phyloP scores from a whole-genome alignment of 2,329 filamentous ascomycete genomes.

The Paracamarosporium sp. region DNA sequence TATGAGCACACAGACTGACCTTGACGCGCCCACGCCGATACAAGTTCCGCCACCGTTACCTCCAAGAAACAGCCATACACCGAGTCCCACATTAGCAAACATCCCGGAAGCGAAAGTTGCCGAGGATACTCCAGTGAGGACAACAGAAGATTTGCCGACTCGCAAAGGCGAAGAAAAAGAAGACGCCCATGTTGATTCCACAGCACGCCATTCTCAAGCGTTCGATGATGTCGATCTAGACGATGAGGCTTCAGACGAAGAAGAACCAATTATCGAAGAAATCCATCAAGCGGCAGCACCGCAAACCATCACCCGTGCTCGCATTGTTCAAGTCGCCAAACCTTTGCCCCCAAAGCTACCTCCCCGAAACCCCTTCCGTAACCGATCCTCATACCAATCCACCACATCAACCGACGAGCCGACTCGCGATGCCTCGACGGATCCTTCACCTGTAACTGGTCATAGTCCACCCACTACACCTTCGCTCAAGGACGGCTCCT shows the following conservation, averaged over 20 bases:
- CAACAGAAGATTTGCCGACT: conserved; percentile 23
- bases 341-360: conserved; percentile 79
- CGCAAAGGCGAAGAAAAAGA: conserved; percentile 12
- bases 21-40: conserved; percentile 41
- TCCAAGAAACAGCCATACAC: conserved; percentile 28
- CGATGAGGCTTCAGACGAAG: conserved; percentile 57
- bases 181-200: conserved; percentile 15
- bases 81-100: conserved; percentile 36
- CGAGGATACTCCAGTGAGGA: conserved; percentile 22
- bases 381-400: conserved; percentile 43
- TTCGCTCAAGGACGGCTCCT: conserved; percentile 42
- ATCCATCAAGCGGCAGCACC: conserved; percentile 69
- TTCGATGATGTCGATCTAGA: conserved; percentile 56
- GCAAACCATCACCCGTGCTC: conserved; percentile 75
- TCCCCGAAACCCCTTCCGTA: conserved; percentile 71
- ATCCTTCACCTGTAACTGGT: conserved; percentile 28
- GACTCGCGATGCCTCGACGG: conserved; percentile 23
- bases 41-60: conserved; percentile 33
- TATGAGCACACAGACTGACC: conserved; percentile 66
- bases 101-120: conserved; percentile 42
- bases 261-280: conserved; percentile 74
- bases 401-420: conserved; percentile 30
- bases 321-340: conserved; percentile 85
- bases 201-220: conserved; percentile 25
- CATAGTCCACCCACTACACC: conserved; percentile 42